These are phyloP conservation scores for Colletotrichum aenigma DNA, from an alignment of 2,329 filamentous ascomycete species.

Conservation along the genomic window DNA sequence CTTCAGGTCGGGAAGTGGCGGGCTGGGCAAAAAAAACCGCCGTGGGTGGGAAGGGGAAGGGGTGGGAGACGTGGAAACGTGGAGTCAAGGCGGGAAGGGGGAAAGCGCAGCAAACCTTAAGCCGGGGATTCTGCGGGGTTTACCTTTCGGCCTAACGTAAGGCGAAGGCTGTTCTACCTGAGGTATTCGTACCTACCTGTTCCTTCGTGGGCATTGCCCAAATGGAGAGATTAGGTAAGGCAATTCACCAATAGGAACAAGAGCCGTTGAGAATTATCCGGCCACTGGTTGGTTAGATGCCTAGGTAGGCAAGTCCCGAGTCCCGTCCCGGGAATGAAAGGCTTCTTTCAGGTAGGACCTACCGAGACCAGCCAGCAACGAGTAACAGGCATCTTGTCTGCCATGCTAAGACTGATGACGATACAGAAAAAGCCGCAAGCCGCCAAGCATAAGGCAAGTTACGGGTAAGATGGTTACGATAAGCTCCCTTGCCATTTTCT, in stretches of 20 bases:
- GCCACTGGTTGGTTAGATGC: background rate
- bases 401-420: too few relatives aligned
- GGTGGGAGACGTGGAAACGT: background rate
- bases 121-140: background rate
- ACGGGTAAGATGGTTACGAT: background rate
- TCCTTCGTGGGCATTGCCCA: background rate
- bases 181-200: background rate
- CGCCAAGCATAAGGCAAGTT: too few relatives aligned
- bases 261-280: background rate
- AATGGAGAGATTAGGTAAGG: background rate
- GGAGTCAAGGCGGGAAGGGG: background rate
- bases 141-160: background rate
- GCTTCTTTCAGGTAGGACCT: background rate
- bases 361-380: too few relatives aligned
- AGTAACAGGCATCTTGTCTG: too few relatives aligned
- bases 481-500: background rate
- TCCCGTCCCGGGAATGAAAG: background rate
- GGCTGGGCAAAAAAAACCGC: background rate
- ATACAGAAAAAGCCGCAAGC: too few relatives aligned
- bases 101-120: background rate
- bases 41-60: background rate
- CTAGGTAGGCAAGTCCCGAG: background rate
- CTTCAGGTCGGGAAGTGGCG: conserved; percentile 17
- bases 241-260: background rate
- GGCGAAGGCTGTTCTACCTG: background rate